A percentile compares a stretch with the other conserved stretches of the same genome.
Evolutionary conservation across 768 basidiomycete species (phyloP).

Genomic region (Serendipita sp.): DNA sequence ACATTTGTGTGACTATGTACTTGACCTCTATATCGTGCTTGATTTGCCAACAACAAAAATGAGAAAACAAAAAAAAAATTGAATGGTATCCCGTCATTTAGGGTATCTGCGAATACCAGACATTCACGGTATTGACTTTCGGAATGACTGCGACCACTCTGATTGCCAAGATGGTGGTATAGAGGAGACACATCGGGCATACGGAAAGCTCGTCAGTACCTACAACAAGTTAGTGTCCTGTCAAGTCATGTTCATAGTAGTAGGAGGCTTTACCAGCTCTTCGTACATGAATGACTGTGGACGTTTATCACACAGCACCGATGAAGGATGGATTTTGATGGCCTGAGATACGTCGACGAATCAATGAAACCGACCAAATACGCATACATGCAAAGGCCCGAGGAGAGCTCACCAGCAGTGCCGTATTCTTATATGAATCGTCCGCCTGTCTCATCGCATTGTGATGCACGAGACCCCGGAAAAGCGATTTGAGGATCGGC

Average conservation of each 20-base stretch:
- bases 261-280: constrained; percentile 53
- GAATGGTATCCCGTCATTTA: no score
- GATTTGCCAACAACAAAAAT: no score
- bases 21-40: no score
- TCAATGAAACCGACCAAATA: no score
- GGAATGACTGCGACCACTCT: constrained; percentile 4
- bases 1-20: no score
- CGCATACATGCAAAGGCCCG: no score
- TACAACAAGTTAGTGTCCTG: constrained; percentile 19
- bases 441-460: constrained; percentile 74
- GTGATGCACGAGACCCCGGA: constrained; percentile 66
- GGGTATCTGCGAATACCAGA: no score
- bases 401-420: constrained; percentile 15
- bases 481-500: constrained; percentile 52
- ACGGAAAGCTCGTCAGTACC: constrained; percentile 71
- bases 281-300: constrained; percentile 81
- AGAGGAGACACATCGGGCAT: constrained; percentile 81
- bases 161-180: constrained; percentile 43
- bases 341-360: constrained; percentile 25
- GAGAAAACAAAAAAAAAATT: no score
- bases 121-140: not conserved
- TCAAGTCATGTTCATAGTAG: constrained; percentile 4
- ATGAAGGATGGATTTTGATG: constrained; percentile 86
- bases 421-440: constrained; percentile 67
- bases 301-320: constrained; percentile 65